phyloP scores from a whole-genome alignment of 2,329 filamentous ascomycete species.

The Periconia digitata region DNA sequence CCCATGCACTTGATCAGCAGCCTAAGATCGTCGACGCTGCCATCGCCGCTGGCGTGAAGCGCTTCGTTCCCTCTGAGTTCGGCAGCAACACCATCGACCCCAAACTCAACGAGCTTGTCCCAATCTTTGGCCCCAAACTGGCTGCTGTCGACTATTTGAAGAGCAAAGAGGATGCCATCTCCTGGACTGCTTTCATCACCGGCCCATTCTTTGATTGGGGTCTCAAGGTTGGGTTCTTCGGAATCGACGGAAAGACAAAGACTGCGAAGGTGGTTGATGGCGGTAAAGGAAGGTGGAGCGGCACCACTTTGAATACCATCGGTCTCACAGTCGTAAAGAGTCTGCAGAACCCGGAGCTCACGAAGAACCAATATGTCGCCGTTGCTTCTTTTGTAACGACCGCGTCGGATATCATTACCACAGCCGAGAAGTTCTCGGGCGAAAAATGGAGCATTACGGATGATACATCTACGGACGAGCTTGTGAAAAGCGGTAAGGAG shows the following conservation, averaged over 20 bases:
- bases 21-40: conserved; percentile 60
- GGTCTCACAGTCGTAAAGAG: conserved; percentile 56
- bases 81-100: conserved; percentile 46
- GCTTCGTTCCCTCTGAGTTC: conserved; percentile 65
- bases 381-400: conserved; percentile 60
- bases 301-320: conserved; percentile 55
- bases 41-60: conserved; percentile 60
- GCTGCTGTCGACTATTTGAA: conserved; percentile 56
- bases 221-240: conserved; percentile 53
- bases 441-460: conserved; percentile 54
- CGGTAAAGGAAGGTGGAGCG: conserved; percentile 55
- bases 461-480: conserved; percentile 36
- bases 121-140: conserved; percentile 56
- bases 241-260: conserved; percentile 53
- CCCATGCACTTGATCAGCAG: conserved; percentile 48
- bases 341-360: conserved; percentile 53
- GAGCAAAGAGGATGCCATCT: conserved; percentile 50
- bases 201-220: conserved; percentile 65
- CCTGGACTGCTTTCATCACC: conserved; percentile 55
- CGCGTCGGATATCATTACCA: conserved; percentile 59
- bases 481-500: conserved; percentile 30
- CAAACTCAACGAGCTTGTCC: conserved; percentile 45
- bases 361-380: conserved; percentile 60
- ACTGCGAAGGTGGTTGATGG: conserved; percentile 59
- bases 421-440: conserved; percentile 56